Percentiles rank a stretch among this genome's conserved stretches.
phyloP scores from a whole-genome alignment of 2,329 filamentous ascomycete species.

The Nakataea oryzae region DNA sequence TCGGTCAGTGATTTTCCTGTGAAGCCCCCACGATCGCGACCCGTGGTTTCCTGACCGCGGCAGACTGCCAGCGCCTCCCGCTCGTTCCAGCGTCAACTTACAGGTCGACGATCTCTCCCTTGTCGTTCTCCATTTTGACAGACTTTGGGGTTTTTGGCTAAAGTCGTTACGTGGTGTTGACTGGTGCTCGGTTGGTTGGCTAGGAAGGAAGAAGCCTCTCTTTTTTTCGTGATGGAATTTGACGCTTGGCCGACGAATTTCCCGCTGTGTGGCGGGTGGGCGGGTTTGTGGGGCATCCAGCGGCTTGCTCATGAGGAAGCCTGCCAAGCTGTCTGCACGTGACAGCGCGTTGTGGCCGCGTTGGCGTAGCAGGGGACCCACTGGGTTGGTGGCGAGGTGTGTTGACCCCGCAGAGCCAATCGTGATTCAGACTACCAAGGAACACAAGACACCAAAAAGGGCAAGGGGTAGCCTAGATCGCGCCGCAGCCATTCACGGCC shows the following conservation, averaged over 20 bases:
- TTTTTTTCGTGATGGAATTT: background rate
- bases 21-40: conserved; percentile 6
- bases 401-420: background rate
- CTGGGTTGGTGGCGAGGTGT: background rate
- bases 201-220: background rate
- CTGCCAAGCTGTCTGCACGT: background rate
- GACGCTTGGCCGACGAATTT: background rate
- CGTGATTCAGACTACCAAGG: too few species aligned
- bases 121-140: conserved; percentile 98
- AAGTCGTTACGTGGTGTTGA: background rate
- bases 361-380: background rate
- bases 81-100: conserved; percentile 38
- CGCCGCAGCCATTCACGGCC: background rate
- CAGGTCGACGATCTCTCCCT: conserved; percentile 93
- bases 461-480: background rate
- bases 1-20: background rate
- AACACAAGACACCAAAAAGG: background rate
- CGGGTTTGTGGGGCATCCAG: background rate
- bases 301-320: background rate
- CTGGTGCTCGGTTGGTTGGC: background rate
- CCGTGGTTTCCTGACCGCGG: background rate
- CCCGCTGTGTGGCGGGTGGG: background rate
- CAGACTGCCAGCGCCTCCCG: conserved; percentile 2
- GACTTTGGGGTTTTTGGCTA: conserved; percentile 20
- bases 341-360: background rate